A percentile compares a stretch with the other conserved stretches of the same genome.
Evolutionary conservation across 768 basidiomycete species (phyloP).

Genomic region (Phaffia tasmanica): DNA sequence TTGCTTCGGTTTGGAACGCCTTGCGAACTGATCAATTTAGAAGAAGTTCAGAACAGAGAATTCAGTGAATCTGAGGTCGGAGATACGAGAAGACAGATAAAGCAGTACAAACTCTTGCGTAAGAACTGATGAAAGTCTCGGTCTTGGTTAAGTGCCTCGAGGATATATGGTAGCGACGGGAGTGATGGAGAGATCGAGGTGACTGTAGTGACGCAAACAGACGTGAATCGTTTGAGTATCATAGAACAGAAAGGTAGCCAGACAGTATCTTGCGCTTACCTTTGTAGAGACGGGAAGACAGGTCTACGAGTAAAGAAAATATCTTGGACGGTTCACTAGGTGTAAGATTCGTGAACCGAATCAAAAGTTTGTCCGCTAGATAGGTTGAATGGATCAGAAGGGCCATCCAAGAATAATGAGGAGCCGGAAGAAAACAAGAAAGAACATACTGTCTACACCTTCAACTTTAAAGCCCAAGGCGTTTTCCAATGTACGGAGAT

Average conservation of each 20-base stretch:
- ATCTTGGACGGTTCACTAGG: constrained; percentile 13
- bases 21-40: neutral
- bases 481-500: constrained; percentile 9
- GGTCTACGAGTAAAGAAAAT: constrained; percentile 18
- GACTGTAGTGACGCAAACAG: neutral
- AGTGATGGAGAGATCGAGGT: constrained; percentile 13
- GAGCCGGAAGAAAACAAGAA: neutral
- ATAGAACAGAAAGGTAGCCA: neutral
- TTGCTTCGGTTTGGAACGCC: neutral
- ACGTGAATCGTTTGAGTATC: neutral
- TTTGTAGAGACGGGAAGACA: constrained; percentile 10
- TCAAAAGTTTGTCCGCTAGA: constrained; percentile 20
- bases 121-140: constrained; percentile 21
- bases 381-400: neutral
- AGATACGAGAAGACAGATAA: neutral
- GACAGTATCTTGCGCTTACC: neutral
- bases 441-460: constrained; percentile 12
- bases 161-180: constrained; percentile 4
- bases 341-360: constrained; percentile 22
- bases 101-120: neutral
- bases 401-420: neutral
- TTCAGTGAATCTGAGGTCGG: neutral
- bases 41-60: neutral
- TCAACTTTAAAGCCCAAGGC: constrained; percentile 17
- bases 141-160: constrained; percentile 13